phyloP scores from a whole-genome alignment of 2,329 filamentous ascomycete species.

The Dothideomycetidae sp. region DNA sequence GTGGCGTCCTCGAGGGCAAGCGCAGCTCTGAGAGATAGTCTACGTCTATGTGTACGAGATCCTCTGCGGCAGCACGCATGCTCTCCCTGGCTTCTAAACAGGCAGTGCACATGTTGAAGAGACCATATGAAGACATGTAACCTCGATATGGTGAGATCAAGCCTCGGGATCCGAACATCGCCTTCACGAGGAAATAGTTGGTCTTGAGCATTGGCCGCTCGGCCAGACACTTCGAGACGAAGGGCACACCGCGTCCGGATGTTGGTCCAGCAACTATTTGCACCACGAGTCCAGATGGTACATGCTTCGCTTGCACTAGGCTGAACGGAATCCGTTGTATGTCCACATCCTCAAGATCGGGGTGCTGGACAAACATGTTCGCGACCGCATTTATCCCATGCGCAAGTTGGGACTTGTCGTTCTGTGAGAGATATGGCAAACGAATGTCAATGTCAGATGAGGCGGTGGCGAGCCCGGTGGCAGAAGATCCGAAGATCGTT shows the following conservation, averaged over 20 bases:
- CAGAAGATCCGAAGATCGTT: conserved; percentile 40
- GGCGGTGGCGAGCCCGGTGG: conserved; percentile 37
- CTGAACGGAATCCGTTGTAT: conserved; percentile 24
- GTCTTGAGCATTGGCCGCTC: conserved; percentile 36
- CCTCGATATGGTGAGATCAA: conserved; percentile 34
- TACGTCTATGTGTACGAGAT: not conserved
- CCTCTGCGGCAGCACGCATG: not conserved
- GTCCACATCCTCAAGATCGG: conserved; percentile 11
- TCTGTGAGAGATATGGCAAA: conserved; percentile 22
- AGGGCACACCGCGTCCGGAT: conserved; percentile 26
- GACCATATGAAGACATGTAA: conserved; percentile 40
- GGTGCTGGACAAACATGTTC: conserved; percentile 1
- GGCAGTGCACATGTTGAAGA: conserved; percentile 44
- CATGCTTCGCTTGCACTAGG: conserved; percentile 31
- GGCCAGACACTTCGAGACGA: conserved; percentile 32
- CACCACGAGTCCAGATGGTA: conserved; percentile 34
- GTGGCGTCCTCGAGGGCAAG: not conserved
- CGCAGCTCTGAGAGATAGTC: not conserved
- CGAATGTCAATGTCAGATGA: conserved; percentile 42
- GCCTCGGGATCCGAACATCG: conserved; percentile 36
- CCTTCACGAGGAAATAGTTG: conserved; percentile 37
- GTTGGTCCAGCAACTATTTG: conserved; percentile 37
- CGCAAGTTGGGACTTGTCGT: not conserved
- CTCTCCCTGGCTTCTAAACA: conserved; percentile 32
- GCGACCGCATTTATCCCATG: not conserved